Evolutionary conservation across 169 alveolate species (phyloP).

Genomic region (Eimeria praecox): DNA sequence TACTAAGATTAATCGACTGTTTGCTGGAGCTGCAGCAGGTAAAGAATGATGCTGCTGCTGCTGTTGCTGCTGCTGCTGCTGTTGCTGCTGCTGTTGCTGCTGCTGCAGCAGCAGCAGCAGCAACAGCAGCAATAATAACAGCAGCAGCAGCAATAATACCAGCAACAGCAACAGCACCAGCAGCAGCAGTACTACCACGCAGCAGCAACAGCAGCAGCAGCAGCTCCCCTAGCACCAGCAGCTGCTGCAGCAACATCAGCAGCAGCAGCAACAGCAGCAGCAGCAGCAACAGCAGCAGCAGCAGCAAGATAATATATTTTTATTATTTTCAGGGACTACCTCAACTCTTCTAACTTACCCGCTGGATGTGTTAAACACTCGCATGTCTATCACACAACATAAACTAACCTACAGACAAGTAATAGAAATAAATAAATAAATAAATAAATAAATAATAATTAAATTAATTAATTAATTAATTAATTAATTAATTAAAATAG

Average conservation of each 20-base stretch:
- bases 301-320: too few species aligned
- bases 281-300: background rate
- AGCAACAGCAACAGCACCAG: background rate
- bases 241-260: background rate
- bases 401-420: too few species aligned
- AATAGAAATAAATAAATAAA: too few species aligned
- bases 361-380: background rate
- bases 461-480: too few species aligned
- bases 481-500: too few species aligned
- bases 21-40: background rate
- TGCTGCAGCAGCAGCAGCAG: background rate
- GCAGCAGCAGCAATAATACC: background rate
- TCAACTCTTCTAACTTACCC: background rate
- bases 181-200: too few species aligned
- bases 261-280: background rate
- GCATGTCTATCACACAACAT: too few species aligned
- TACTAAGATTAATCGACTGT: background rate
- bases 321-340: too few species aligned
- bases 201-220: background rate
- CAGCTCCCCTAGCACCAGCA: too few species aligned
- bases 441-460: too few species aligned
- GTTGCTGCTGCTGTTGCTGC: constrained; percentile 22
- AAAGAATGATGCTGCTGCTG: background rate
- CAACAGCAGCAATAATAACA: background rate
- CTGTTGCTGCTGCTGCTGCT: background rate